These are phyloP conservation scores for Phytophthora fragariae DNA, from an alignment of 352 stramenopile genomes.

Conservation along the genomic window DNA sequence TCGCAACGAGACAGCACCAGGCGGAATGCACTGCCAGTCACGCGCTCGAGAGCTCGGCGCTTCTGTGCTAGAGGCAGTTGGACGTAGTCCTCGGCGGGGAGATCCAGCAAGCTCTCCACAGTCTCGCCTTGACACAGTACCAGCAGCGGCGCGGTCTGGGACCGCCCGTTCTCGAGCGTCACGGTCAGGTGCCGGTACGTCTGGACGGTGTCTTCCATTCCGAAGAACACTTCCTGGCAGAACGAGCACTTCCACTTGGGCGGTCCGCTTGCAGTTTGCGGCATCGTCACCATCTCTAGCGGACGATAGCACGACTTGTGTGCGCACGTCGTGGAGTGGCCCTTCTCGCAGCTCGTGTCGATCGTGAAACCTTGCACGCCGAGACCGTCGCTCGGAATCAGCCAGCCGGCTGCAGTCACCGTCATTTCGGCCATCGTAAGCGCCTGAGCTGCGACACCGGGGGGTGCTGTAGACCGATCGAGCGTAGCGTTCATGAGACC, in stretches of 20 bases:
- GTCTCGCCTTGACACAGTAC: constrained; percentile 56
- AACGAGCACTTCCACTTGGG: constrained; percentile 63
- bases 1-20: constrained; percentile 59
- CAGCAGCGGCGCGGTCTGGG: constrained; percentile 18
- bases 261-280: background rate
- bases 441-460: constrained; percentile 15
- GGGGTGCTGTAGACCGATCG: constrained; percentile 3
- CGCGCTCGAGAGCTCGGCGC: constrained; percentile 34
- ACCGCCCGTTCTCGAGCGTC: constrained; percentile 50
- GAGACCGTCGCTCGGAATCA: constrained; percentile 44
- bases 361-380: constrained; percentile 27
- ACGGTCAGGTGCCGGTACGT: constrained; percentile 54
- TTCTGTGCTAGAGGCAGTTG: constrained; percentile 58
- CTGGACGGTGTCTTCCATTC: constrained; percentile 55
- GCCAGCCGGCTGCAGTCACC: constrained; percentile 51
- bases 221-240: constrained; percentile 64
- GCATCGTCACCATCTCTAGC: constrained; percentile 27
- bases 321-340: constrained; percentile 55
- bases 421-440: constrained; percentile 41
- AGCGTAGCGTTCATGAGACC: constrained; percentile 52
- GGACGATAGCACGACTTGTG: constrained; percentile 42
- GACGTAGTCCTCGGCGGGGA: constrained; percentile 53
- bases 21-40: constrained; percentile 43
- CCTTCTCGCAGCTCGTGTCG: constrained; percentile 54
- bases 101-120: constrained; percentile 50